Conservation (phyloP, 495 filamentous ascomycete species). For the Talaromyces proteolyticus region DNA sequence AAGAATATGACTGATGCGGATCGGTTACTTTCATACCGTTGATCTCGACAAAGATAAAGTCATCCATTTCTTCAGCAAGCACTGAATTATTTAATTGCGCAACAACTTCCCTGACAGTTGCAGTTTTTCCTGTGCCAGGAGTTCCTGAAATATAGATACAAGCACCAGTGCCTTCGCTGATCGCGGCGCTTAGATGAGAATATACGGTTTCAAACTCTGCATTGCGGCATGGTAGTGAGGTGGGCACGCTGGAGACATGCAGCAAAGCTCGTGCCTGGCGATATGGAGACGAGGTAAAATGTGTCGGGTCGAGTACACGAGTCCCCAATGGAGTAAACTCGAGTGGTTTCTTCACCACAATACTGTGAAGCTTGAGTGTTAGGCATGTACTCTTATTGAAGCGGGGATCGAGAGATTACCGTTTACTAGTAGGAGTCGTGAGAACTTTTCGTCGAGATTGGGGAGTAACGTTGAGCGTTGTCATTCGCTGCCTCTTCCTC, state of each 20-base stretch:
- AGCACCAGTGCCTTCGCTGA: slow-evolving; percentile 84
- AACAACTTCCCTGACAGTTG: slow-evolving; percentile 93
- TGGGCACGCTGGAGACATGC: slow-evolving; percentile 89
- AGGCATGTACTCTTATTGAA: neutral
- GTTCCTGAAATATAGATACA: slow-evolving; percentile 99
- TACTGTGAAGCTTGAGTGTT: slow-evolving; percentile 28
- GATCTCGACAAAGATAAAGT: slow-evolving; percentile 99
- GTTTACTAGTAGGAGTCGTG: slow-evolving; percentile 68
- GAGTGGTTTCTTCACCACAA: slow-evolving; percentile 82
- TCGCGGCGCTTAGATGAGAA: slow-evolving; percentile 87
- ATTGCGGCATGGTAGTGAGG: slow-evolving; percentile 85
- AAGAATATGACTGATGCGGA: slow-evolving; percentile 90
- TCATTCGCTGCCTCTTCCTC: slow-evolving; percentile 49
- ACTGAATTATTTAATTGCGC: slow-evolving; percentile 82
- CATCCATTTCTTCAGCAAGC: slow-evolving; percentile 84
- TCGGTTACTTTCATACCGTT: slow-evolving; percentile 99
- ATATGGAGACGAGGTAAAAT: slow-evolving; percentile 80
- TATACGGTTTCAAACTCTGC: slow-evolving; percentile 89
- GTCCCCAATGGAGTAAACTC: slow-evolving; percentile 95
- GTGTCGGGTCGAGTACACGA: slow-evolving; percentile 69
- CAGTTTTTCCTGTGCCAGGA: slow-evolving; percentile 97
- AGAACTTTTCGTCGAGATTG: slow-evolving; percentile 47
- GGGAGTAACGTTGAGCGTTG: slow-evolving; percentile 51
- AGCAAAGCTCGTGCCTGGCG: slow-evolving; percentile 83
- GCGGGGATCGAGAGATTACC: slow-evolving; percentile 32